Evolutionary conservation across 2,329 filamentous ascomycete species (phyloP).

Genomic region (Calonectria montana): DNA sequence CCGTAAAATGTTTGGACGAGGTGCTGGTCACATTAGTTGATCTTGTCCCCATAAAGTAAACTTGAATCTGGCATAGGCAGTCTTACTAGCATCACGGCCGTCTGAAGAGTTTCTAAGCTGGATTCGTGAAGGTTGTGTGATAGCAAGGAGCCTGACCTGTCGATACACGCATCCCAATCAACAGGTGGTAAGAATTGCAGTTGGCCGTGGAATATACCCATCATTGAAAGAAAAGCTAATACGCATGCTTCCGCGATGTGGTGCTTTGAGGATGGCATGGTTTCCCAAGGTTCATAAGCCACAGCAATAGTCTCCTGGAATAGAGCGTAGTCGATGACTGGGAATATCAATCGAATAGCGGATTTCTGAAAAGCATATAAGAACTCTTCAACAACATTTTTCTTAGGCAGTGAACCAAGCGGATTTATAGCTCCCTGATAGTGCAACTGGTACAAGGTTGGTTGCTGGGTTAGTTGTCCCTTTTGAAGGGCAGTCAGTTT

Average conservation of each 20-base stretch:
- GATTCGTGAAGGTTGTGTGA: constrained; percentile 53
- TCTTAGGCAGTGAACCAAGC: constrained; percentile 19
- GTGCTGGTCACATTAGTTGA: constrained; percentile 42
- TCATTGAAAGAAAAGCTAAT: constrained; percentile 58
- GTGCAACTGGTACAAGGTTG: background rate
- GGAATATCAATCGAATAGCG: constrained; percentile 56
- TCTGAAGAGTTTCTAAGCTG: constrained; percentile 56
- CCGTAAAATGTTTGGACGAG: constrained; percentile 57
- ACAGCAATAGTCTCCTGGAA: constrained; percentile 56
- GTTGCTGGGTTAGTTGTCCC: background rate
- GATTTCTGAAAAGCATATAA: constrained; percentile 42
- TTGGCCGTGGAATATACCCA: constrained; percentile 33
- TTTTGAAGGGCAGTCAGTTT: background rate
- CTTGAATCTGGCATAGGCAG: background rate
- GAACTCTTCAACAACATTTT: constrained; percentile 42
- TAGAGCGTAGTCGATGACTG: constrained; percentile 56
- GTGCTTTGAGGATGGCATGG: constrained; percentile 32
- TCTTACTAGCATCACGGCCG: constrained; percentile 58
- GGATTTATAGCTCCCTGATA: background rate
- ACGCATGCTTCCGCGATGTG: constrained; percentile 57
- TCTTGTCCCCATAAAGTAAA: background rate
- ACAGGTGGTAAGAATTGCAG: constrained; percentile 33
- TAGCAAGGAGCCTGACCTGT: constrained; percentile 53
- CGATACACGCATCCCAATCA: constrained; percentile 53
- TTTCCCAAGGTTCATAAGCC: constrained; percentile 52